A percentile compares a stretch with the other conserved stretches of the same genome.
phyloP scores from a whole-genome alignment of 768 basidiomycete genomes.

The Agaricus subrufescens region DNA sequence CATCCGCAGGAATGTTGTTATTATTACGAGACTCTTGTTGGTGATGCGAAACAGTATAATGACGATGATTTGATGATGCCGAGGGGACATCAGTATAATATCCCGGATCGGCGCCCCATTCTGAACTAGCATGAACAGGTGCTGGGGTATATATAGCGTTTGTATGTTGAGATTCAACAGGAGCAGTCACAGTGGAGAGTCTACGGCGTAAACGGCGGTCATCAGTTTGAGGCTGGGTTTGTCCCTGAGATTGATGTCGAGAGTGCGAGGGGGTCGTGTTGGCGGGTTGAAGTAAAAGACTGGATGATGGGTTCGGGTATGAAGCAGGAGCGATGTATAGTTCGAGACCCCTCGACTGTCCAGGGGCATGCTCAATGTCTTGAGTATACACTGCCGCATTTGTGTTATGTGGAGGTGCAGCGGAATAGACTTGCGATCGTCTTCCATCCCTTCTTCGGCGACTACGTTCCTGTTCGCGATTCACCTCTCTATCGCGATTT shows the following conservation, averaged over 20 bases:
- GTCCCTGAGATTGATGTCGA: constrained; percentile 4
- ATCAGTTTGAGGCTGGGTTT: constrained; percentile 1
- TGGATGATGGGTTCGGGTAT: background rate
- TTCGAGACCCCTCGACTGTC: constrained; percentile 1
- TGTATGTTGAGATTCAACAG: background rate
- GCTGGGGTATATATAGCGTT: background rate
- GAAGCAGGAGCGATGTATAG: background rate
- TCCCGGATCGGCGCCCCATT: background rate
- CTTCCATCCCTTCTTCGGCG: constrained; percentile 7
- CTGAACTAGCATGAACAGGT: background rate
- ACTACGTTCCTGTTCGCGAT: background rate
- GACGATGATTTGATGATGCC: background rate
- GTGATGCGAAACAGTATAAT: background rate
- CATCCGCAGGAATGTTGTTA: background rate
- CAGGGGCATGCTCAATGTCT: constrained; percentile 1
- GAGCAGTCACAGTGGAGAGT: background rate
- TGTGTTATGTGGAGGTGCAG: background rate
- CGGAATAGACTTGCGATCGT: constrained; percentile 3
- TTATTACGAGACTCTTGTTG: background rate
- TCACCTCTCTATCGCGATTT: background rate
- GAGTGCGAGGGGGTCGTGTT: background rate
- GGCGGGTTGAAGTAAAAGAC: too few species aligned
- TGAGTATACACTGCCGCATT: constrained; percentile 11
- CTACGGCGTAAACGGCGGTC: constrained; percentile 1
- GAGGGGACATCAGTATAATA: constrained; percentile 10